Evolutionary conservation across 192 early-diverging fungal species (phyloP).

Genomic region (Coemansia furcata): DNA sequence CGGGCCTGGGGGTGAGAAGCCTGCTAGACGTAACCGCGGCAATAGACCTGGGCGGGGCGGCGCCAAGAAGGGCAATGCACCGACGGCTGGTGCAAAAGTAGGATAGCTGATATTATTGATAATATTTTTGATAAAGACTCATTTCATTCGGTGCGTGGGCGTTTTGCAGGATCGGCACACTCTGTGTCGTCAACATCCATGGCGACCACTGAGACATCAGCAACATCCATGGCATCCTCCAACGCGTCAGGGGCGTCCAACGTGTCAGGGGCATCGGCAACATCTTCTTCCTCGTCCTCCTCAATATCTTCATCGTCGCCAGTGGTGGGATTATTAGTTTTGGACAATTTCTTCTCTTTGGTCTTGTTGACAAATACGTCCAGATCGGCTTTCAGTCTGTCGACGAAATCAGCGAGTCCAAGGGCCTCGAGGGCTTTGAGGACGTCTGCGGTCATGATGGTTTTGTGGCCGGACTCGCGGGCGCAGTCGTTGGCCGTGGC

Average conservation of each 20-base stretch:
- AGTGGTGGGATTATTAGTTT: neutral
- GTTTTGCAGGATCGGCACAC: neutral
- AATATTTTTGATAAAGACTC: neutral
- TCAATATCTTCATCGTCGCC: constrained; percentile 8
- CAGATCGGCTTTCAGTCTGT: constrained; percentile 26
- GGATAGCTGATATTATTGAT: neutral
- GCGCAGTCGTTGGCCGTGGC: constrained; percentile 50
- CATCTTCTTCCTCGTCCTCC: constrained; percentile 13
- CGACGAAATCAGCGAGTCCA: constrained; percentile 40
- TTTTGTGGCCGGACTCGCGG: constrained; percentile 39
- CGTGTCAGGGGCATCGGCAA: no score
- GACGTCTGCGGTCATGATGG: constrained; percentile 39
- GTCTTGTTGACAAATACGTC: constrained; percentile 12
- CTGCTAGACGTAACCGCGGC: constrained; percentile 9
- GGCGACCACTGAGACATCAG: no score
- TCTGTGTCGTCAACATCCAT: constrained; percentile 9
- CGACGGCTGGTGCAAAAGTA: neutral
- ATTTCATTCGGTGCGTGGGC: constrained; percentile 9
- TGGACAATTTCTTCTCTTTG: constrained; percentile 29
- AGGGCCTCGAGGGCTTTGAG: constrained; percentile 42
- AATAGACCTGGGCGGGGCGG: constrained; percentile 3
- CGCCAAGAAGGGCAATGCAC: neutral
- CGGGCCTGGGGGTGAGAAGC: neutral
- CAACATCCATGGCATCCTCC: neutral
- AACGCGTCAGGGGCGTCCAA: no score